These are phyloP conservation scores for Candida boleticola DNA, from an alignment of 805 yeast genomes.

Conservation along the genomic window DNA sequence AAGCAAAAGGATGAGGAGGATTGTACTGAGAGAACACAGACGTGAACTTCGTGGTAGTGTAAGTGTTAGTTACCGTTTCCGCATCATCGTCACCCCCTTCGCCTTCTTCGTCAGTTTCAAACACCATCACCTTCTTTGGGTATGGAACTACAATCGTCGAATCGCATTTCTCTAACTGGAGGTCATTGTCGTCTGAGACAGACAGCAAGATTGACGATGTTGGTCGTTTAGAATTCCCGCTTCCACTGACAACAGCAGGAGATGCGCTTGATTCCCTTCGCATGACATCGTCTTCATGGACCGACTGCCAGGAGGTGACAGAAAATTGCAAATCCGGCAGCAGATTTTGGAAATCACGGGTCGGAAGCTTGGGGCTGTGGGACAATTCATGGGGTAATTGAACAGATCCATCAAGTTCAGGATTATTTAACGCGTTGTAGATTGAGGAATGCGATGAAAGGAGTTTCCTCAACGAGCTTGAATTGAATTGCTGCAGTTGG, in stretches of 20 bases:
- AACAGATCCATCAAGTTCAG: slow-evolving; percentile 32
- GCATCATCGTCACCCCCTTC: slow-evolving; percentile 26
- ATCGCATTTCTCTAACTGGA: slow-evolving; percentile 8
- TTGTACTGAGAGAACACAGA: not conserved
- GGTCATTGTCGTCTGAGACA: slow-evolving; percentile 18
- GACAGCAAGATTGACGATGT: slow-evolving; percentile 22
- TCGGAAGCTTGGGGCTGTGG: slow-evolving; percentile 1
- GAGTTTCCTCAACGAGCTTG: slow-evolving; percentile 19
- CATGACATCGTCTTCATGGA: slow-evolving; percentile 17
- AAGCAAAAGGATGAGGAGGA: not conserved
- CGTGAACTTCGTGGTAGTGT: not conserved
- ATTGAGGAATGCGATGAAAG: slow-evolving; percentile 38
- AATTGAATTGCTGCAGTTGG: not conserved
- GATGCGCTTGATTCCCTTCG: not conserved
- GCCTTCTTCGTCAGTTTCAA: slow-evolving; percentile 44
- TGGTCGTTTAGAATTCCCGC: slow-evolving; percentile 4
- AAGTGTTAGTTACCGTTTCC: slow-evolving; percentile 12
- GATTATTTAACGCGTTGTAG: slow-evolving; percentile 37
- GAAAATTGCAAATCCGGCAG: slow-evolving; percentile 13
- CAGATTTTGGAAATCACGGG: slow-evolving; percentile 1
- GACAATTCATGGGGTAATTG: slow-evolving; percentile 6
- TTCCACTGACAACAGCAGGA: slow-evolving; percentile 4
- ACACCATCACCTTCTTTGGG: slow-evolving; percentile 30
- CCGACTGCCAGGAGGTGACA: slow-evolving; percentile 30
- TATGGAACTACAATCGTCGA: slow-evolving; percentile 22